Evolutionary conservation across 768 basidiomycete species (phyloP).

Genomic region (Kwoniella sp.): DNA sequence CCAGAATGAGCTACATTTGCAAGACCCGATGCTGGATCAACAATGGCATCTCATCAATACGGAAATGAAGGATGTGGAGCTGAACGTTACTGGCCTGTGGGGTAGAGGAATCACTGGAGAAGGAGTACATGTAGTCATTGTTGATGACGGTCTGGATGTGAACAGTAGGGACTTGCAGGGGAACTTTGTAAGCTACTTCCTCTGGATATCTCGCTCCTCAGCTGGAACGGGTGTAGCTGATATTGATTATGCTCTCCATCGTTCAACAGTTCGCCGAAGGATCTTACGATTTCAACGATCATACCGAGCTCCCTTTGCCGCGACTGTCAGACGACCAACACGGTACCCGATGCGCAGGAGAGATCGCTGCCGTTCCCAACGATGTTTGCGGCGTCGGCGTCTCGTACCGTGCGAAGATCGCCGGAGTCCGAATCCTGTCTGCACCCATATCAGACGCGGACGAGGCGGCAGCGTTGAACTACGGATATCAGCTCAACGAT

Average conservation of each 20-base stretch:
- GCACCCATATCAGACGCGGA: slow-evolving; percentile 93
- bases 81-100: slow-evolving; percentile 95
- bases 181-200: slow-evolving; percentile 71
- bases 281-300: slow-evolving; percentile 96
- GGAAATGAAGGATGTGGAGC: slow-evolving; percentile 67
- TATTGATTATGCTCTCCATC: not conserved
- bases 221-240: not conserved
- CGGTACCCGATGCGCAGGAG: slow-evolving; percentile 96
- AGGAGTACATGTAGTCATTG: slow-evolving; percentile 81
- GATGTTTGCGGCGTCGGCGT: slow-evolving; percentile 92
- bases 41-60: slow-evolving; percentile 98
- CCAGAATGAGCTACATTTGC: slow-evolving; percentile 64
- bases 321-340: slow-evolving; percentile 89
- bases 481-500: slow-evolving; percentile 84
- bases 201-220: not conserved
- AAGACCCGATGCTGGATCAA: slow-evolving; percentile 76
- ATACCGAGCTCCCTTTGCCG: slow-evolving; percentile 81
- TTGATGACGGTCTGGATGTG: slow-evolving; percentile 96
- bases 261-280: slow-evolving; percentile 71
- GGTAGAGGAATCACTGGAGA: slow-evolving; percentile 83
- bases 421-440: slow-evolving; percentile 92
- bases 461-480: slow-evolving; percentile 93
- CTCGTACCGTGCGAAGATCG: slow-evolving; percentile 85
- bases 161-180: slow-evolving; percentile 78
- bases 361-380: slow-evolving; percentile 90